A percentile compares a stretch with the other conserved stretches of the same genome.
phyloP scores from a whole-genome alignment of 768 basidiomycete genomes.

The Lactarius psammicola region DNA sequence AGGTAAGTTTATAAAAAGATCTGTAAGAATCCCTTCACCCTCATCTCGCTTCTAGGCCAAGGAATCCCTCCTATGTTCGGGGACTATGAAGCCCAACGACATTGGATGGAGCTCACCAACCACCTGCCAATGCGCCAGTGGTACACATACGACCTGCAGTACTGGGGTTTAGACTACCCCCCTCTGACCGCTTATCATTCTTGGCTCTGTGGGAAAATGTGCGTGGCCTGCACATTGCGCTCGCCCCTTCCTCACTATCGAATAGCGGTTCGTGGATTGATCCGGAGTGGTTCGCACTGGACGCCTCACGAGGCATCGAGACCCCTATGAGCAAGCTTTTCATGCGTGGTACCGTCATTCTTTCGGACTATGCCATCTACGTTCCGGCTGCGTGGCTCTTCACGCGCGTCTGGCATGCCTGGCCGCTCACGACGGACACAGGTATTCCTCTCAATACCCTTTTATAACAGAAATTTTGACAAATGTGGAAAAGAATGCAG shows the following conservation, averaged over 20 bases:
- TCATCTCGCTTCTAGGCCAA: constrained; percentile 47
- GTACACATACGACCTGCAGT: constrained; percentile 86
- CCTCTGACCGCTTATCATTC: constrained; percentile 89
- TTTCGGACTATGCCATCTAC: constrained; percentile 69
- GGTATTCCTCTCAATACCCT: constrained; percentile 42
- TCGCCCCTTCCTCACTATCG: neutral
- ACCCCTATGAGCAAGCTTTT: constrained; percentile 62
- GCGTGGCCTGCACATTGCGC: constrained; percentile 34
- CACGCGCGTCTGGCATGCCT: constrained; percentile 59
- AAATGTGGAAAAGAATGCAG: constrained; percentile 48
- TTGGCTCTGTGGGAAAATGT: constrained; percentile 80
- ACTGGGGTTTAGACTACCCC: constrained; percentile 96
- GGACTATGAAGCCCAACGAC: constrained; percentile 91
- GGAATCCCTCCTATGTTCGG: constrained; percentile 80
- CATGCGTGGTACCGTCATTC: constrained; percentile 77
- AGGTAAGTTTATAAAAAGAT: constrained; percentile 52
- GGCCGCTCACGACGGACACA: constrained; percentile 74
- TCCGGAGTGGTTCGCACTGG: constrained; percentile 68
- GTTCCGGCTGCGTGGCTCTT: constrained; percentile 72
- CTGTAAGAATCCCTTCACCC: neutral
- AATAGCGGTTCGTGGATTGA: constrained; percentile 50
- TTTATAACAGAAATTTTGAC: neutral
- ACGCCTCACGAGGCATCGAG: constrained; percentile 70
- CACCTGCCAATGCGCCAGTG: constrained; percentile 74
- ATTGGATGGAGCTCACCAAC: constrained; percentile 91